Evolutionary conservation across 495 filamentous ascomycete genomes (phyloP).

Genomic region (Hamigera avellanea): DNA sequence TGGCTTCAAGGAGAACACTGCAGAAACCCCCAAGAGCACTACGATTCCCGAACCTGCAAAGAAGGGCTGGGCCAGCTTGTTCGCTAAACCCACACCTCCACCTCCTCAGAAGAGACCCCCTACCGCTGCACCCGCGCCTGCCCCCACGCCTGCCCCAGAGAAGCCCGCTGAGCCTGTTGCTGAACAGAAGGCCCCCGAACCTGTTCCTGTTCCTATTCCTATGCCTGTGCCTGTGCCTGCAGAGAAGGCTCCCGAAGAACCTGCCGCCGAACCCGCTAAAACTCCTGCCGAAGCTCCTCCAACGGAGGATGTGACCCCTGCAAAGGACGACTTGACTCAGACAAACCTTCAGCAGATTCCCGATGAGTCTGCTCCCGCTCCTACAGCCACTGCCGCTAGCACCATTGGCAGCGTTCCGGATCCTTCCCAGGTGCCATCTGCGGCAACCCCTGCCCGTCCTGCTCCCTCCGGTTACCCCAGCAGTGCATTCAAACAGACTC

Average conservation of each 20-base stretch:
- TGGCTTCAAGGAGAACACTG: constrained; percentile 17
- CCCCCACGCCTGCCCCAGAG: constrained; percentile 17
- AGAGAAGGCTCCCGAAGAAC: constrained; percentile 59
- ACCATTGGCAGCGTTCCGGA: constrained; percentile 78
- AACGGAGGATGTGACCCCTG: constrained; percentile 24
- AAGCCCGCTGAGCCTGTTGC: constrained; percentile 7
- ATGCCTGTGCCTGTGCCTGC: constrained; percentile 14
- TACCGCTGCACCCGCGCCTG: constrained; percentile 18
- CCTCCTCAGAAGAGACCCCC: constrained; percentile 26
- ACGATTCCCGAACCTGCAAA: constrained; percentile 37
- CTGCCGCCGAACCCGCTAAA: constrained; percentile 54
- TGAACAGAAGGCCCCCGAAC: constrained; percentile 20
- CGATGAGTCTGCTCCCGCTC: constrained; percentile 61
- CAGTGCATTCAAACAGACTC: constrained; percentile 65
- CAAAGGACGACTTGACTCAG: constrained; percentile 81
- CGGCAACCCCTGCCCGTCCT: constrained; percentile 51
- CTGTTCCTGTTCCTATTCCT: constrained; percentile 17
- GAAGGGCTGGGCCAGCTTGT: constrained; percentile 55
- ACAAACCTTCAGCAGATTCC: constrained; percentile 82
- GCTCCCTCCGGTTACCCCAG: constrained; percentile 58
- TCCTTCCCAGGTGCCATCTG: constrained; percentile 34
- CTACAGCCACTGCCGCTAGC: constrained; percentile 80
- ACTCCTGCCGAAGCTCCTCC: constrained; percentile 40
- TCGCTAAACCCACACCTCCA: constrained; percentile 37
- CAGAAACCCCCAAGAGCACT: constrained; percentile 22